A percentile compares a stretch with the other conserved stretches of the same genome.
Conservation (phyloP, 805 yeast genomes). For the Saturnispora diversa region DNA sequence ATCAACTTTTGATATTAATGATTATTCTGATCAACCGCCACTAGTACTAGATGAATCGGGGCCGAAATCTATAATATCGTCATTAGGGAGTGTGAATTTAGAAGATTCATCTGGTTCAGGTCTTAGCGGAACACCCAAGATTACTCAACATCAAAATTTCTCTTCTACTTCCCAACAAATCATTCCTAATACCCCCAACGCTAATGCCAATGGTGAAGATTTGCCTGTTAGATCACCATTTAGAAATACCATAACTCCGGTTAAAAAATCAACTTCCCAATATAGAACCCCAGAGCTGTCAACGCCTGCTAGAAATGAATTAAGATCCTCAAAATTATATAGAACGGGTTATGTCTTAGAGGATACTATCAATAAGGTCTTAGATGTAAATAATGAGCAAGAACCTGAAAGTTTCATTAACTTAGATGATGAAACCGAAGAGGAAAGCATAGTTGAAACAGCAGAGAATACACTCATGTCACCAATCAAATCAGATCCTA, state of each 20-base stretch:
- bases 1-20: constrained; percentile 14
- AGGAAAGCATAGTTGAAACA: constrained; percentile 13
- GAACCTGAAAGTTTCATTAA: constrained; percentile 22
- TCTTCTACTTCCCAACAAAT: no score
- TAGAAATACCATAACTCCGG: constrained; percentile 16
- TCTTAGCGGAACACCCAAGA: no score
- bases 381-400: constrained; percentile 3
- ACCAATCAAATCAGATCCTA: constrained; percentile 1
- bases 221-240: constrained; percentile 28
- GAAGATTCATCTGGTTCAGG: no score
- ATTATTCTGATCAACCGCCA: constrained; percentile 10
- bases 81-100: neutral
- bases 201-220: neutral
- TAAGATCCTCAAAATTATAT: constrained; percentile 6
- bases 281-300: constrained; percentile 17
- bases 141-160: constrained; percentile 3
- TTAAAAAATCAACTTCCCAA: constrained; percentile 14
- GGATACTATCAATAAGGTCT: constrained; percentile 10
- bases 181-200: constrained; percentile 9
- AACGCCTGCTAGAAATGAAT: constrained; percentile 12
- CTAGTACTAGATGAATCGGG: no score
- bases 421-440: constrained; percentile 18
- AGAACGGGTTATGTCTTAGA: constrained; percentile 13
- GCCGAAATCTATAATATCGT: constrained; percentile 1
- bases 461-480: constrained; percentile 5